Conservation (phyloP, 495 filamentous ascomycete species). For the Aspergillus incahuasiensis region DNA sequence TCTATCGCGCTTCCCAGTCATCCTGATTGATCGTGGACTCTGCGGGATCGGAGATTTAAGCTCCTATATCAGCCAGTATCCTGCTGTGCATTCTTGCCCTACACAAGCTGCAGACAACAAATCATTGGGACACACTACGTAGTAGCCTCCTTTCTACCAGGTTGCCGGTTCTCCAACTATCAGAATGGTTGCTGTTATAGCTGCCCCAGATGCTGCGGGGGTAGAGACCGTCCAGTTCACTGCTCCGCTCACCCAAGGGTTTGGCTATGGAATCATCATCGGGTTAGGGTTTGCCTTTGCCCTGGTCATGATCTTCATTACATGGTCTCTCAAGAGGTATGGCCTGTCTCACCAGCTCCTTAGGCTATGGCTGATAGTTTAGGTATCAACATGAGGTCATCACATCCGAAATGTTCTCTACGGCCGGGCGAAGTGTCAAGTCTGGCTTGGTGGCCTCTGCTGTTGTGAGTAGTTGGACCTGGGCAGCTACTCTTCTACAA, state of each 20-base stretch:
- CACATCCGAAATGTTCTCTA: slow-evolving; percentile 96
- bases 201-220: slow-evolving; percentile 13
- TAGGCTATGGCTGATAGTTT: neutral
- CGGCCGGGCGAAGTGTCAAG: slow-evolving; percentile 89
- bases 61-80: slow-evolving; percentile 5
- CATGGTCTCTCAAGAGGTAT: slow-evolving; percentile 68
- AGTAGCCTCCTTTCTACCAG: neutral
- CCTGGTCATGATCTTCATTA: slow-evolving; percentile 75
- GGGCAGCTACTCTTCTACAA: slow-evolving; percentile 62
- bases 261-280: slow-evolving; percentile 81
- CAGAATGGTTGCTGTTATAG: slow-evolving; percentile 1
- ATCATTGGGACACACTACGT: neutral
- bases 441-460: slow-evolving; percentile 90
- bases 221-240: slow-evolving; percentile 23
- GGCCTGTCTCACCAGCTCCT: neutral
- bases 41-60: slow-evolving; percentile 9
- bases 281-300: slow-evolving; percentile 74
- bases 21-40: neutral
- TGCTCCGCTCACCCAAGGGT: slow-evolving; percentile 62
- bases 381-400: slow-evolving; percentile 91
- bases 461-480: slow-evolving; percentile 96
- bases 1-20: neutral
- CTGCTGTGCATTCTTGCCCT: neutral
- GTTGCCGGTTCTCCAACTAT: neutral
- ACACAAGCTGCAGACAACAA: neutral